Conservation (phyloP, 2,329 filamentous ascomycete genomes). For the Alternaria sp. region DNA sequence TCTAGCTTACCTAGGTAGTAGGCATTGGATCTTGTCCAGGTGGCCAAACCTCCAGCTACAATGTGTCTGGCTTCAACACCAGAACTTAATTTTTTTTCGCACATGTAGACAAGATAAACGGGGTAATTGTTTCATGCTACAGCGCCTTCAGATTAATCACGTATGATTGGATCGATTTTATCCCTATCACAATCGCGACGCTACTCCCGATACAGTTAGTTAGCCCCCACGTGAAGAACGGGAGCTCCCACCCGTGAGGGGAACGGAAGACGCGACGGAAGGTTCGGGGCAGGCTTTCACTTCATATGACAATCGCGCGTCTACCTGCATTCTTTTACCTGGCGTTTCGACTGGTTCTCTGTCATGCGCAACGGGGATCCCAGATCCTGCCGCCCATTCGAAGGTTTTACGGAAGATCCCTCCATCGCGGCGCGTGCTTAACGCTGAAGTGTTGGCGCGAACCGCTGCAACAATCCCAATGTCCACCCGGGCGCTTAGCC, state of each 20-base stretch:
- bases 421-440: not conserved
- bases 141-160: not conserved
- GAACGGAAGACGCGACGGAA: not conserved
- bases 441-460: slow-evolving; percentile 2
- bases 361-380: not conserved
- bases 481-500: slow-evolving; percentile 11
- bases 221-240: not conserved
- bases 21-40: not conserved
- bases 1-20: not conserved
- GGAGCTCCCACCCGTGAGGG: not conserved
- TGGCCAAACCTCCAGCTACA: not conserved
- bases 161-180: not conserved
- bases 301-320: not conserved
- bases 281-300: not conserved
- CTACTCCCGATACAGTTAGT: not conserved
- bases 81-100: not conserved
- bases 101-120: not conserved
- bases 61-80: not conserved
- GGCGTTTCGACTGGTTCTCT: not conserved
- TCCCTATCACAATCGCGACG: not conserved
- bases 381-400: not conserved
- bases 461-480: slow-evolving; percentile 6
- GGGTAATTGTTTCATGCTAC: not conserved
- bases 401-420: not conserved
- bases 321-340: not conserved